These are phyloP conservation scores for Myxozyma neglecta DNA, from an alignment of 805 yeast genomes.

Conservation along the genomic window DNA sequence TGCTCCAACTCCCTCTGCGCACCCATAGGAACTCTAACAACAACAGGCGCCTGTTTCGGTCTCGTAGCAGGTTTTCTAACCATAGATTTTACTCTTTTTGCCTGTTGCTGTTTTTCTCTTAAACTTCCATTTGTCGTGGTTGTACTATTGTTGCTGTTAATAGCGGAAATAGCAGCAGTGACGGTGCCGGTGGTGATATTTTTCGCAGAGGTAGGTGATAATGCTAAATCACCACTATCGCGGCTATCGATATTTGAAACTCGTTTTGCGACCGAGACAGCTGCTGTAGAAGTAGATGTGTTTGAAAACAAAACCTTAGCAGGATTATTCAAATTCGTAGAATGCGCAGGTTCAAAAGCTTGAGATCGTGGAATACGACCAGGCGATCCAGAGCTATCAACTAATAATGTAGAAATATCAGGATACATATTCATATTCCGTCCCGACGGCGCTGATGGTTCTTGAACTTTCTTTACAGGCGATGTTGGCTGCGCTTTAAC, in stretches of 20 bases:
- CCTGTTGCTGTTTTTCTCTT: slow-evolving; percentile 5
- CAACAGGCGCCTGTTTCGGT: slow-evolving; percentile 32
- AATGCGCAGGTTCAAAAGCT: background rate
- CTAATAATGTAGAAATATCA: slow-evolving; percentile 9
- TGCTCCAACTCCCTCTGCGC: slow-evolving; percentile 34
- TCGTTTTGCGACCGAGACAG: background rate
- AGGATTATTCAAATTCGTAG: slow-evolving; percentile 8
- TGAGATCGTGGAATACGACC: background rate
- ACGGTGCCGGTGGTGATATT: background rate
- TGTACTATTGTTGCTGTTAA: background rate
- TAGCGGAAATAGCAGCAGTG: slow-evolving; percentile 6
- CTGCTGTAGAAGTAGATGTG: background rate
- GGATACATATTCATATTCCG: slow-evolving; percentile 14
- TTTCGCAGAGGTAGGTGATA: slow-evolving; percentile 10
- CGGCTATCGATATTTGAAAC: slow-evolving; percentile 8
- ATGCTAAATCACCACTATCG: slow-evolving; percentile 18
- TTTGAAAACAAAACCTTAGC: slow-evolving; percentile 17
- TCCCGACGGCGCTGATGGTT: background rate
- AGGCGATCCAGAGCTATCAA: slow-evolving; percentile 10
- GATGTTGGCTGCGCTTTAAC: background rate
- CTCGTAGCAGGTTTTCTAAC: slow-evolving; percentile 18
- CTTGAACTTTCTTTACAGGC: background rate
- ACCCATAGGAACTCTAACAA: slow-evolving; percentile 35
- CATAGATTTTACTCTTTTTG: slow-evolving; percentile 25
- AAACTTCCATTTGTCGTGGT: background rate